Evolutionary conservation across 768 basidiomycete species (phyloP), one percentile per base, ranked within the genome.

Genomic region (Pisolithus marmoratus): DNA sequence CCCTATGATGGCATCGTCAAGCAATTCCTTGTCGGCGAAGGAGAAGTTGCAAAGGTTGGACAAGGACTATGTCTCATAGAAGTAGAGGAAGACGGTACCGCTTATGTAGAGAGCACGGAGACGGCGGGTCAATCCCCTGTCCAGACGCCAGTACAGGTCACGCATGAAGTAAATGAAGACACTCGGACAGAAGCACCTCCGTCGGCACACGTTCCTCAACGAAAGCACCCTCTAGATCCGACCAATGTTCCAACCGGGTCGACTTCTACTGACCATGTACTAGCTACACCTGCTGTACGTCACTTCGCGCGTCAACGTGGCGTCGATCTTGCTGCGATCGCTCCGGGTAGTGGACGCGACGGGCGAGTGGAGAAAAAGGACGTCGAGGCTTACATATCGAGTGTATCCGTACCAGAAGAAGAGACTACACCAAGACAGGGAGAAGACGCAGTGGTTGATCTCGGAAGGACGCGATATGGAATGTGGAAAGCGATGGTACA

Each of bases 401-500:
- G 46, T 2, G 48, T 62, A 23, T 51, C 64, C 11, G 40, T 49
- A 17, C 15, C 44, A 14, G 34, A 34, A 14, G 14, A 34, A 14
- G 44, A 27, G 2, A 17, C 19, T 45, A 9, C 27, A 14, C 44
- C 46, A 5, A 38, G 40, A 20, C 49, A 43, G 22, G 37, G 41
- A 29, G 45, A 58, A 5, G 86, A 89, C 52, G 69, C 77, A 9
- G 70, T 85, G 2, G 79, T 91, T 3, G 88, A 89, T 48, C 74
- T 94, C 23, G 84, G 83, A 5, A 73, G 89, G 56, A 90, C 88
- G 14, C 74, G 91, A 49, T 80, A 83, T 61, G 83, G 82, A 9
- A 94, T 94, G 91, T 94, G 83, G 84, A 89, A 88, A 58, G 86
- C 89, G 2, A 94, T 94, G 91, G 79, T 75, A 9, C 89, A 88